These are phyloP conservation scores for Ziziphus jujuba DNA, from an alignment of 306 rosid species.

Conservation along the genomic window DNA sequence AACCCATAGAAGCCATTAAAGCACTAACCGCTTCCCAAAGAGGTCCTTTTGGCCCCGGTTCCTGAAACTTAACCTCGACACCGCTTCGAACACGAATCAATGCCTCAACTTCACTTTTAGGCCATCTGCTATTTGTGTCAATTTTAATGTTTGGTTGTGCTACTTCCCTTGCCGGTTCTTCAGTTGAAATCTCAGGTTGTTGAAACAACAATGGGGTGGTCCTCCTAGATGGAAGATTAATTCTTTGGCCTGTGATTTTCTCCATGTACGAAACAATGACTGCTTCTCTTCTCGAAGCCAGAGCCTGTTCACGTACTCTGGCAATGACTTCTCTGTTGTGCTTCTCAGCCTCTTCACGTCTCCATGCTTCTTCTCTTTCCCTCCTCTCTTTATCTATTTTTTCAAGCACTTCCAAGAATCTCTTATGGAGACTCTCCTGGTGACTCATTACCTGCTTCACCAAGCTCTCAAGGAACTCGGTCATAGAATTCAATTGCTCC, in stretches of 20 bases:
- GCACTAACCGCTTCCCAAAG: conserved; percentile 31
- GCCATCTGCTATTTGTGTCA: conserved; percentile 27
- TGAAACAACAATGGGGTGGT: conserved; percentile 8
- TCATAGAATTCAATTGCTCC: conserved; percentile 8
- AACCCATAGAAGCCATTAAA: conserved; percentile 26
- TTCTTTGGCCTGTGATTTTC: conserved; percentile 31
- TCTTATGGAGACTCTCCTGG: conserved; percentile 27
- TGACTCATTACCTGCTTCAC: conserved; percentile 30
- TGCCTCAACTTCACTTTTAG: conserved; percentile 31
- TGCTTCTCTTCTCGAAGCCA: conserved; percentile 31
- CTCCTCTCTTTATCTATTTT: conserved; percentile 25
- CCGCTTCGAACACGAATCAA: conserved; percentile 22
- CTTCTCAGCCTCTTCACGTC: conserved; percentile 22
- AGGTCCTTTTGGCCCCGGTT: conserved; percentile 20
- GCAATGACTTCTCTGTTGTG: conserved; percentile 30
- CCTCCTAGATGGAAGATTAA: conserved; percentile 21
- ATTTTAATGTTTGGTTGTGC: not conserved
- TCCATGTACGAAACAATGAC: conserved; percentile 31
- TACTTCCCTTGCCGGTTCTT: conserved; percentile 2
- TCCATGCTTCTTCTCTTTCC: conserved; percentile 30
- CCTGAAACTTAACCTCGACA: conserved; percentile 19
- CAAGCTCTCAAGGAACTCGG: conserved; percentile 21
- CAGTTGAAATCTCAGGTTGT: conserved; percentile 5
- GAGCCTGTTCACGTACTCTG: conserved; percentile 20
- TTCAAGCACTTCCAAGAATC: conserved; percentile 20